Evolutionary conservation across 768 basidiomycete genomes (phyloP).

Genomic region (Hygrocybe punicea): DNA sequence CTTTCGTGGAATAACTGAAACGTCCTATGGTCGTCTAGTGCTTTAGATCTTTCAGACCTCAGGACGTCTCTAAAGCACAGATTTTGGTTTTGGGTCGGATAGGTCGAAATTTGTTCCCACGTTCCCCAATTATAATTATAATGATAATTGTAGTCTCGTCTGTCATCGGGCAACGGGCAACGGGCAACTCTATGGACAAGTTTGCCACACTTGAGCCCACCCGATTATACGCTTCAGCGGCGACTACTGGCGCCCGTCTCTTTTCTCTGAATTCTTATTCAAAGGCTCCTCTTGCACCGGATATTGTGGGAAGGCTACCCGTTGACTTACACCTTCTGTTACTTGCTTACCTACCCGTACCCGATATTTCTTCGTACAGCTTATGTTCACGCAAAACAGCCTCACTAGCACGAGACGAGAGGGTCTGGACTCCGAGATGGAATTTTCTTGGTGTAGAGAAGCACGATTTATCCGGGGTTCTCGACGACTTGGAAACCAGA

Average conservation of each 20-base stretch:
- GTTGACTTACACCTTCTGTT: constrained; percentile 72
- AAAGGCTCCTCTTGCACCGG: constrained; percentile 22
- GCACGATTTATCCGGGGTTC: constrained; percentile 42
- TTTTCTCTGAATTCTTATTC: constrained; percentile 22
- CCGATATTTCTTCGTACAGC: constrained; percentile 77
- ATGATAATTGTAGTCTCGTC: too few relatives aligned
- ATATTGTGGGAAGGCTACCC: constrained; percentile 74
- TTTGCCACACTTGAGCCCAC: constrained; percentile 82
- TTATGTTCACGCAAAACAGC: constrained; percentile 62
- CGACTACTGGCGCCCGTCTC: constrained; percentile 32
- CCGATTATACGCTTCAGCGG: constrained; percentile 43
- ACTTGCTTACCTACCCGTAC: constrained; percentile 68
- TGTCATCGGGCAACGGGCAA: background rate
- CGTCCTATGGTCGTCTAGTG: too few relatives aligned
- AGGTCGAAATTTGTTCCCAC: too few relatives aligned
- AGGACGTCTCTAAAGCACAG: too few relatives aligned
- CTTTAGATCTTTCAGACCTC: too few relatives aligned
- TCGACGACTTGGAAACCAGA: constrained; percentile 58
- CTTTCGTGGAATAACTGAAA: too few relatives aligned
- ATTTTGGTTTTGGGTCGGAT: too few relatives aligned
- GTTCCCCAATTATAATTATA: too few relatives aligned
- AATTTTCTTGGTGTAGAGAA: constrained; percentile 51
- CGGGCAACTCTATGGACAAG: constrained; percentile 60
- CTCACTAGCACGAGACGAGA: constrained; percentile 63
- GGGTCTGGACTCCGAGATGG: constrained; percentile 77